A percentile compares a stretch with the other conserved stretches of the same genome.
Conservation (phyloP, 257 asterid species). For the Catharanthus roseus region DNA sequence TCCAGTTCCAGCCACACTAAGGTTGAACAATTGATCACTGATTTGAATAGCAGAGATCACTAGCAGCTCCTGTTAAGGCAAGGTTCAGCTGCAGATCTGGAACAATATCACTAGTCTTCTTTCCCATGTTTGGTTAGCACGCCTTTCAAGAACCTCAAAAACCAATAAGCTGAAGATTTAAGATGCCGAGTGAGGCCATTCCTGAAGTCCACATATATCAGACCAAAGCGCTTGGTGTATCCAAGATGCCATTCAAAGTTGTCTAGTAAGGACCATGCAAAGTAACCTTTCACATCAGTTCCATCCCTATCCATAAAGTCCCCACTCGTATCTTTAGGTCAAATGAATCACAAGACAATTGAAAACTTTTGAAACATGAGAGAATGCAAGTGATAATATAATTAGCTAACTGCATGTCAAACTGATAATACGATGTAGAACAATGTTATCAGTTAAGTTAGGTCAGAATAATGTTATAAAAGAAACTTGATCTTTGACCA, state of each 20-base stretch:
- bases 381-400: neutral
- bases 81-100: neutral
- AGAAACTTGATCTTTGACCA: neutral
- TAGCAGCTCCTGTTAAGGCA: neutral
- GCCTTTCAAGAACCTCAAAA: slow-evolving; percentile 33
- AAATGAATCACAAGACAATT: neutral
- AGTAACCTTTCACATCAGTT: slow-evolving; percentile 24
- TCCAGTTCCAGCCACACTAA: neutral
- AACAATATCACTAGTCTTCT: slow-evolving; percentile 21
- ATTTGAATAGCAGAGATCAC: neutral
- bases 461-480: neutral
- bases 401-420: neutral
- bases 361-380: neutral
- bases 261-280: slow-evolving; percentile 28
- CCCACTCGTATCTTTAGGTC: neutral
- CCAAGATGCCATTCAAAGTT: slow-evolving; percentile 30
- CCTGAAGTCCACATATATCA: slow-evolving; percentile 40
- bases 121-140: slow-evolving; percentile 25
- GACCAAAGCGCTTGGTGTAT: slow-evolving; percentile 30
- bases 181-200: slow-evolving; percentile 33
- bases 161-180: slow-evolving; percentile 57
- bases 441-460: neutral
- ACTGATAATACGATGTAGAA: too few species aligned
- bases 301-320: slow-evolving; percentile 20
- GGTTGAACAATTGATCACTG: neutral